These are phyloP conservation scores for Gyromitra esculenta DNA, from an alignment of 2,329 filamentous ascomycete species.

Conservation along the genomic window DNA sequence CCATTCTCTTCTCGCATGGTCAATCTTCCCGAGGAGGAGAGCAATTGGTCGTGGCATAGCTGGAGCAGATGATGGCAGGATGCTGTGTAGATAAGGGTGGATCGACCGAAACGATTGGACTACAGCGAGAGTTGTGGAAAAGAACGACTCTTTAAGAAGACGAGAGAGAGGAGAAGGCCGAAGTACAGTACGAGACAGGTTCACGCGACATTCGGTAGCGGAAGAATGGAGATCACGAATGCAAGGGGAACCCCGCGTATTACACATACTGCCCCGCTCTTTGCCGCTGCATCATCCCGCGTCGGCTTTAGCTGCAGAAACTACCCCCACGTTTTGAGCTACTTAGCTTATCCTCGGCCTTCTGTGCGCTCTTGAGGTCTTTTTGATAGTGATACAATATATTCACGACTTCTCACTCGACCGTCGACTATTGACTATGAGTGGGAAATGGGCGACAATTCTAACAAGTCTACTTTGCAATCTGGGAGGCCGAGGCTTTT, in stretches of 20 bases:
- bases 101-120: neutral
- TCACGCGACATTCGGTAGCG: neutral
- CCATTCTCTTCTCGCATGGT: constrained; percentile 64
- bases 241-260: constrained; percentile 20
- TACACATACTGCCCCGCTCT: constrained; percentile 39
- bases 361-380: neutral
- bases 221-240: neutral
- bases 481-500: neutral
- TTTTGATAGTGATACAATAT: neutral
- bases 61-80: neutral
- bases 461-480: too few species aligned
- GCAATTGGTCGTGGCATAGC: constrained; percentile 58
- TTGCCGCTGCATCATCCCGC: constrained; percentile 33
- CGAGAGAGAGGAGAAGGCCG: neutral
- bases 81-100: neutral
- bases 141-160: neutral
- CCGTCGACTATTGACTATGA: neutral
- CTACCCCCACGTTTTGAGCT: constrained; percentile 29
- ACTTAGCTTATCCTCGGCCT: neutral
- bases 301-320: constrained; percentile 10
- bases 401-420: constrained; percentile 39
- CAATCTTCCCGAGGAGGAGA: constrained; percentile 63
- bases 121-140: neutral
- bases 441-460: neutral
- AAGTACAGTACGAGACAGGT: neutral